Base-by-base conservation (phyloP, 2,329 filamentous ascomycete genomes). In the Penicillium corylophilum region DNA sequence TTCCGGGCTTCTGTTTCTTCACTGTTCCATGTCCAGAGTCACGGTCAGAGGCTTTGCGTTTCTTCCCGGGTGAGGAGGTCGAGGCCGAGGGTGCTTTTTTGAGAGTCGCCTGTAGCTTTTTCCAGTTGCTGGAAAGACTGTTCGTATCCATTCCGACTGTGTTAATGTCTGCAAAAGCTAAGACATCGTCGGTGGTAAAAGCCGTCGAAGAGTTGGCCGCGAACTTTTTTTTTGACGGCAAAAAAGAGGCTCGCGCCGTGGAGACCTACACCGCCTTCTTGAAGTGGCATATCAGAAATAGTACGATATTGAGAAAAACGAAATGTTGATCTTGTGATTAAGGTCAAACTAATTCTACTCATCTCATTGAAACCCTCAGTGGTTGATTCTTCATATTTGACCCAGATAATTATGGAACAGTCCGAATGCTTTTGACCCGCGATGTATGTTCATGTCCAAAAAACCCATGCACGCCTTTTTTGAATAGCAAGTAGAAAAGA, bases 101-200 rank as follows among this genome's bases (percentile, higher is more conserved):
- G 26, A 78, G 60, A n/a, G 71, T 74, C 54, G 67, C 67, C 64
- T 78, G 76, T 51, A 79, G 68, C 63, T 74, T 78, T 62, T 76
- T 78, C 77, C 77, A 79, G 63, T 79, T 79, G 54, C 72, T 74
- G 50, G 77, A 79, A 40, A 79, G 69, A 42, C 64, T 67, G 52
- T 71, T 72, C 28, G 70, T 53, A 56, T 78, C 74, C 74, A 77
- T 75, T 53, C 64, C 66, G 66, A 56, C 46, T 42, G 38, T 50
- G 38, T 33, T 23, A 31, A 42, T 41, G 20, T 50, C 35, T 35
- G 33, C 24, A 39, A 43, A 36, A 33, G 35, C 55, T 63, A 62
- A 53, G 28, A 56, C 65, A 67, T 64, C 31, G 43, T 63, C 64
- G 26, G 44, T 41, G 42, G 29, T 33, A 41, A 39, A 36, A 44